Conservation (phyloP, 352 stramenopile genomes). For the Phytophthora pistaciae region DNA sequence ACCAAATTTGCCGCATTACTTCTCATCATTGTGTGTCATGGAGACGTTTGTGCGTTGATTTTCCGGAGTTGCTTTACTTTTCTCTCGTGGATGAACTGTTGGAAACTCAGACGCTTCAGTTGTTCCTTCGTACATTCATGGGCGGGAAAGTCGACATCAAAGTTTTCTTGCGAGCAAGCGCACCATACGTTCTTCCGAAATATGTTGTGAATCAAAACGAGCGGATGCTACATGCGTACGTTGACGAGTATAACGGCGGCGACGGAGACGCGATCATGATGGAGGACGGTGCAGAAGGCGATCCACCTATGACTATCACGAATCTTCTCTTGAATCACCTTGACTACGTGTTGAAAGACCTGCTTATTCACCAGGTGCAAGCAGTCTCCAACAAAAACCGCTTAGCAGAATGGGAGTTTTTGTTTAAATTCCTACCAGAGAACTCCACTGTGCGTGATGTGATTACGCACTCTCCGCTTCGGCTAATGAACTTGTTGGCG, state of each 20-base stretch:
- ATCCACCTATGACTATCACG: constrained; percentile 38
- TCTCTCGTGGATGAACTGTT: constrained; percentile 67
- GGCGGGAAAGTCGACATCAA: constrained; percentile 44
- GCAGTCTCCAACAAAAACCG: constrained; percentile 56
- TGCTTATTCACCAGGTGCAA: constrained; percentile 75
- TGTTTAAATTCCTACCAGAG: constrained; percentile 73
- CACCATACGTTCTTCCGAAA: constrained; percentile 64
- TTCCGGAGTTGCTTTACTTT: constrained; percentile 65
- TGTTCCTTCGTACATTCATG: constrained; percentile 74
- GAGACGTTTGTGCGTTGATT: constrained; percentile 61
- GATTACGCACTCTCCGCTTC: constrained; percentile 58
- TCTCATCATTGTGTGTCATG: constrained; percentile 55
- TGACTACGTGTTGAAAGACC: constrained; percentile 66
- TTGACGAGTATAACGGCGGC: constrained; percentile 42
- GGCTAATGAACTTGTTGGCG: constrained; percentile 65
- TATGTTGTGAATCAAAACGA: constrained; percentile 73
- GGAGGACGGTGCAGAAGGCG: constrained; percentile 30
- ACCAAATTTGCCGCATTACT: constrained; percentile 65
- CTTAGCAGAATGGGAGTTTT: constrained; percentile 74
- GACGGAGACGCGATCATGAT: constrained; percentile 30
- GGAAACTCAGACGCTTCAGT: constrained; percentile 39
- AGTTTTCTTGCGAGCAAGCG: constrained; percentile 57
- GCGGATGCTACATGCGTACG: constrained; percentile 55
- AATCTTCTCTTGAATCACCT: constrained; percentile 58
- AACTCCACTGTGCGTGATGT: constrained; percentile 70